phyloP scores from a whole-genome alignment of 192 early-diverging fungal species.

The Entomortierella chlamydospora region DNA sequence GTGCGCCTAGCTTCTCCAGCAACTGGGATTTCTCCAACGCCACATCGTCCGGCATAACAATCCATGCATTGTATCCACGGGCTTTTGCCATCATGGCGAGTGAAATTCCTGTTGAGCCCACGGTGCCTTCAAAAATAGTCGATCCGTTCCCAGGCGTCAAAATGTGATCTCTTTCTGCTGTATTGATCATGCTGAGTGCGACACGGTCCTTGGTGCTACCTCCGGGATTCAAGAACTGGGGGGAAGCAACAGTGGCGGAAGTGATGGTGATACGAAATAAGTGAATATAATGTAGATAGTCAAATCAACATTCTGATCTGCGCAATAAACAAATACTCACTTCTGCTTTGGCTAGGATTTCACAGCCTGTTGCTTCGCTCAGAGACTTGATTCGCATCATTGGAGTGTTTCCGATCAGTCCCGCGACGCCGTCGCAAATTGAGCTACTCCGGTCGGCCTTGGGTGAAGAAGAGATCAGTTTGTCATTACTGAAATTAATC shows the following conservation, averaged over 20 bases:
- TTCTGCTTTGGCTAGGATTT: slow-evolving; percentile 74
- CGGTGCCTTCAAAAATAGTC: slow-evolving; percentile 94
- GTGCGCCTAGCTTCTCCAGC: slow-evolving; percentile 84
- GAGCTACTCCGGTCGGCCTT: slow-evolving; percentile 2
- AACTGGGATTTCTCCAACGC: slow-evolving; percentile 91
- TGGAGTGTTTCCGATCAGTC: slow-evolving; percentile 92
- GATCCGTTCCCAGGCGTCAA: slow-evolving; percentile 79
- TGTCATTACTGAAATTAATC: slow-evolving; percentile 23
- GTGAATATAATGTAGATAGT: too few relatives aligned
- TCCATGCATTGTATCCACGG: slow-evolving; percentile 91
- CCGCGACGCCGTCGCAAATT: slow-evolving; percentile 75
- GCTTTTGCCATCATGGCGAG: slow-evolving; percentile 92
- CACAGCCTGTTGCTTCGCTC: slow-evolving; percentile 91
- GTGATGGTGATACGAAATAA: neutral
- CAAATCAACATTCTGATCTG: too few relatives aligned
- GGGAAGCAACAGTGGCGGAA: neutral
- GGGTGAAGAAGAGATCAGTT: slow-evolving; percentile 17
- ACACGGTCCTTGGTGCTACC: slow-evolving; percentile 96
- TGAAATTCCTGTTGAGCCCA: slow-evolving; percentile 96
- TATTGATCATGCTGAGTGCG: slow-evolving; percentile 86
- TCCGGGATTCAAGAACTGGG: slow-evolving; percentile 90
- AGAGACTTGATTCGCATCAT: slow-evolving; percentile 87
- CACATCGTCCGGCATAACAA: slow-evolving; percentile 97
- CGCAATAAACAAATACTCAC: neutral
- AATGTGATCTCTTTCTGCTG: slow-evolving; percentile 76